Evolutionary conservation across 495 filamentous ascomycete genomes (phyloP), one percentile per base, ranked within the genome.

Genomic region (Hyaloscypha hepaticicola): DNA sequence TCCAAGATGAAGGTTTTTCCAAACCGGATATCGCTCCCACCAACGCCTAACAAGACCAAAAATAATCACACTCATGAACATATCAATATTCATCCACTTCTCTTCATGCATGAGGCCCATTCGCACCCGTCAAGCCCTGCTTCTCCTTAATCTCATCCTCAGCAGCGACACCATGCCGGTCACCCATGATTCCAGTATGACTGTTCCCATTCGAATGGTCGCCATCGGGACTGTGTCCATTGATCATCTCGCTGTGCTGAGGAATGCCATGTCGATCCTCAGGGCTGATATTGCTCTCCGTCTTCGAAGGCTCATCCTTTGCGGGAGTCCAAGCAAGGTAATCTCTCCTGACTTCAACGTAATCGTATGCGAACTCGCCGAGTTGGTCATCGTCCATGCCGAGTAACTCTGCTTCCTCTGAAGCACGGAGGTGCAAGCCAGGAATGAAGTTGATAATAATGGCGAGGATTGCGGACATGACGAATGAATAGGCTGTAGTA

Each of bases 321-420:
- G 91, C 90, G 0, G 95, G 94, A 5, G 92, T 97, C 95, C 95
- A 99, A 52, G 95, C 95, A 19, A 97, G 85, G 80, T 97, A 99
- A 75, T 99, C 95, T 65, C 95, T 87, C 63, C 95, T 88, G 65
- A 99, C 95, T 81, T 99, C 95, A 69, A 99, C 95, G 76, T 99
- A 99, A 77, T 99, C 95, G 80, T 99, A 99, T 7, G 95, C 96
- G 73, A 99, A 99, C 77, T 99, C 95, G 73, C 95, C 95, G 34
- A 97, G 89, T 74, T 99, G 95, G 79, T 99, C 95, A 74, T 98
- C 96, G 70, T 99, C 95, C 93, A 98, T 97, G 62, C 95, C 95
- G 58, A 98, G 85, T 22, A 99, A 85, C 76, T 99, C 95, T n/a
- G 96, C 95, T 78, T 99, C 91, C 71, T 96, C 92, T 33, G 87